These are phyloP conservation scores for Beta macrorhiza DNA, from an alignment of 179 eudicot genomes.

Conservation along the genomic window DNA sequence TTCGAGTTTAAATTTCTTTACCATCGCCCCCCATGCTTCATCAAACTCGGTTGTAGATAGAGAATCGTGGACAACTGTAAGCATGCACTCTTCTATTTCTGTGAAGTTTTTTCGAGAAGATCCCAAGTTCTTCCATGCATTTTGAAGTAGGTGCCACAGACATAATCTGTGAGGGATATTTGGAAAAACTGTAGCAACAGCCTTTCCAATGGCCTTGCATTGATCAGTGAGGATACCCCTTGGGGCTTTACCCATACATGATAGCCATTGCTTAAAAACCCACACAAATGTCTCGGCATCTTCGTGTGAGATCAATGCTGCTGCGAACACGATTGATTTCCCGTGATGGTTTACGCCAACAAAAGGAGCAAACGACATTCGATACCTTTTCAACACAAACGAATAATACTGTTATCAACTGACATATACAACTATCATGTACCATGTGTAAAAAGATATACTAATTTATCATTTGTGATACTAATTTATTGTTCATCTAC, in stretches of 20 bases:
- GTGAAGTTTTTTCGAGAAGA: not conserved
- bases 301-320: not conserved
- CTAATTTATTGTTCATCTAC: no score
- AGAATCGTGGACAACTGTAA: not conserved
- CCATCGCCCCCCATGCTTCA: not conserved
- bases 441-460: no score
- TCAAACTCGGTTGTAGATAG: not conserved
- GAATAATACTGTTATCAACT: no score
- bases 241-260: not conserved
- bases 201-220: not conserved
- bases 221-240: not conserved
- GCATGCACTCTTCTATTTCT: not conserved
- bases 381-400: no score
- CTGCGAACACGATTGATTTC: not conserved
- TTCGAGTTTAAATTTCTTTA: not conserved
- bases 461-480: no score
- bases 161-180: not conserved
- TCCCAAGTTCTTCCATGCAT: not conserved
- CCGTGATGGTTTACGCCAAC: conserved; percentile 1
- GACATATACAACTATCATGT: no score
- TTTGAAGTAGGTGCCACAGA: conserved; percentile 4
- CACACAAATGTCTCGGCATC: not conserved
- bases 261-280: not conserved
- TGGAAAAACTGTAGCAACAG: not conserved
- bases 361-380: not conserved